Base-by-base conservation (phyloP, 2,329 filamentous ascomycete species). In the Leptographium wingfieldii region DNA sequence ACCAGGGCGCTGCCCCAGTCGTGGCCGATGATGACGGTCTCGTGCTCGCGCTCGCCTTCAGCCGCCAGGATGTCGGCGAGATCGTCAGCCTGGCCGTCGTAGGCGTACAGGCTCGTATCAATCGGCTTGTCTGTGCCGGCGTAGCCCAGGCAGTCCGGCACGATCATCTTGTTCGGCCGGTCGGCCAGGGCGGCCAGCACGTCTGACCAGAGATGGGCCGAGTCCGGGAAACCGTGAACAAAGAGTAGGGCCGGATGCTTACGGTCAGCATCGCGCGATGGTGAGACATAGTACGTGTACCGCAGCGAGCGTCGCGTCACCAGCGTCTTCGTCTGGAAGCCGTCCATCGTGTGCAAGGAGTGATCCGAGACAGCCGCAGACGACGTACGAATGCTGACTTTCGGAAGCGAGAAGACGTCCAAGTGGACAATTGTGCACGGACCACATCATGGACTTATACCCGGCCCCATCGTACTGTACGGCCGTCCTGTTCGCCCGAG, bases 211-310 rank as follows among this genome's bases (percentile, higher is more conserved):
- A 78, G 68, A 2, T 68, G 67, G 0, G 76, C 74, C 48, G 70
- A 67, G 63, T 79, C 76, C 5, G 79, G 78, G 65, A 74, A 81
- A 60, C 79, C 79, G 67, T 81, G 79, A 22, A 74, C 66, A 29
- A 78, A 70, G 14, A 77, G 61, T 49, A 76, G 66, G 2, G 72
- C 70, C 3, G 70, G 68, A 57, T 66, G 43, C 3, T n/a, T 61
- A 12, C 43, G 46, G 9, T 31, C 38, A 1, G 35, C 62, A 1
- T 22, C 22, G n/a, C 46, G 10, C 11, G 10, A 12, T 25, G 48
- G 5, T 19, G 66, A 67, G 9, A 65, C 64, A 58, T 76, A 76
- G 66, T 76, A 77, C 14, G 69, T 70, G 66, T 77, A 78, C 19
- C 66, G 72, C 61, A 73, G 67, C 38, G 66, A 68, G 3, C 70